Evolutionary conservation across 2,329 filamentous ascomycete genomes (phyloP).

Genomic region (Raffaelea ambrosiae): DNA sequence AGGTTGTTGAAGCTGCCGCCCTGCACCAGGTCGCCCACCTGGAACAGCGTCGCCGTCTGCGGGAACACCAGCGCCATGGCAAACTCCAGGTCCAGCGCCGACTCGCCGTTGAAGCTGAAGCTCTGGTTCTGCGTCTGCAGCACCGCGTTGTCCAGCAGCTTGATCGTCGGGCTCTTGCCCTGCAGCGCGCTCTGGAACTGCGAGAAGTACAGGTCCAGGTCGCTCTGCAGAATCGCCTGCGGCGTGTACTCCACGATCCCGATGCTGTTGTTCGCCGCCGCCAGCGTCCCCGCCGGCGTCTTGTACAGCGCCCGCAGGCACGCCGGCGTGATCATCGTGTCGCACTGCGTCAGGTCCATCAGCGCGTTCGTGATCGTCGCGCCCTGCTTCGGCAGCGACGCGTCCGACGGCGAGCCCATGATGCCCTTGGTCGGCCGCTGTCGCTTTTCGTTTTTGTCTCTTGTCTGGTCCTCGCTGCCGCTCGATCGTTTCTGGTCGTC

Average conservation of each 20-base stretch:
- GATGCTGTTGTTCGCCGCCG: slow-evolving; percentile 34
- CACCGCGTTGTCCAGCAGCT: slow-evolving; percentile 24
- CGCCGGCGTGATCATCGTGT: slow-evolving; percentile 45
- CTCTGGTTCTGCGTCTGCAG: slow-evolving; percentile 25
- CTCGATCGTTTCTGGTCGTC: too few species aligned
- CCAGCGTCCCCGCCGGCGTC: slow-evolving; percentile 28
- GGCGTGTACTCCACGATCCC: slow-evolving; percentile 47
- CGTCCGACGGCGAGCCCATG: slow-evolving; percentile 17
- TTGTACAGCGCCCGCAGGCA: slow-evolving; percentile 43
- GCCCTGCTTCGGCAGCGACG: slow-evolving; percentile 22
- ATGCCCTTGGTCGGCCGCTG: slow-evolving; percentile 16
- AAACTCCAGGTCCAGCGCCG: slow-evolving; percentile 26
- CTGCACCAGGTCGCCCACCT: slow-evolving; percentile 30
- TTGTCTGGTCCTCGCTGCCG: too few species aligned
- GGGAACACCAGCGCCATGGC: slow-evolving; percentile 39
- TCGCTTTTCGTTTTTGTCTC: too few species aligned
- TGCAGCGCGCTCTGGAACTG: slow-evolving; percentile 32
- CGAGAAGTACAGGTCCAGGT: slow-evolving; percentile 39
- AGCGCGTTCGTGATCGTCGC: slow-evolving; percentile 20
- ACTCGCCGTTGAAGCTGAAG: slow-evolving; percentile 29
- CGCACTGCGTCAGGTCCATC: slow-evolving; percentile 31
- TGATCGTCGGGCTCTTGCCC: slow-evolving; percentile 27
- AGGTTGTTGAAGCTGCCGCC: slow-evolving; percentile 19
- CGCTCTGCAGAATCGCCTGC: slow-evolving; percentile 42
- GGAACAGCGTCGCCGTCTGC: slow-evolving; percentile 40